Evolutionary conservation across 1,284 basidiomycete genomes (phyloP), one percentile per base, ranked within the genome.

Genomic region (Phenoliferia sp.): DNA sequence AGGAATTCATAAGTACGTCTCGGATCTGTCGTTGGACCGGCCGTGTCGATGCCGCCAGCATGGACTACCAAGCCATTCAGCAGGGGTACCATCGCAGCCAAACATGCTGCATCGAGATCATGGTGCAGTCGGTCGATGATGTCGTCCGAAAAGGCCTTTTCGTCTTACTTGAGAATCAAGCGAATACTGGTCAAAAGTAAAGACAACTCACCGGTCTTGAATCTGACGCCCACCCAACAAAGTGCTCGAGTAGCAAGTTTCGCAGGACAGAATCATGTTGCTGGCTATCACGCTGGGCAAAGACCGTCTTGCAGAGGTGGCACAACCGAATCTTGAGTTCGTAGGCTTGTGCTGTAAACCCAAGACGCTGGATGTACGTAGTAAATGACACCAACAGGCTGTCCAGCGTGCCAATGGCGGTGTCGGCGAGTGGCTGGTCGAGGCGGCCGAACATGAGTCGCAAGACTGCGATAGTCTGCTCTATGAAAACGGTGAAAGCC

Each of bases 401-500:
- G 34, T 62, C 61, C 34, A 62, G n/a, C 5, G 52, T 39, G 7
- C 16, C 26, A 6, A 29, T n/a, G 32, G 61, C 61, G 16, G 50
- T 7, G 3, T 19, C n/a, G 17, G 33, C 10, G 50, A 62, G 3
- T 22, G 52, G 50, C 28, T 48, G 29, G 39, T 15, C 22, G 59
- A 62, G 10, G 32, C 61, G 61, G 26, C 39, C 52, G 15, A 55
- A 62, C 32, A 62, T 55, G n/a, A 54, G 48, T 17, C 48, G 61
- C 4, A 62, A 34, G n/a, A 62, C 61, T 5, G 50, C 2, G 32
- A 55, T 29, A 17, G 52, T 39, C 28, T 62, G 61, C 19, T 55
- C 61, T 48, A 62, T 55, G 61, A 62, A 62, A 34, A 54, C 48
- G 50, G 52, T 54, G 50, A 62, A 62, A 48, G 59, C 59, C 44